These are phyloP conservation scores for Phytophthora meadii DNA, from an alignment of 352 stramenopile genomes.

Conservation along the genomic window DNA sequence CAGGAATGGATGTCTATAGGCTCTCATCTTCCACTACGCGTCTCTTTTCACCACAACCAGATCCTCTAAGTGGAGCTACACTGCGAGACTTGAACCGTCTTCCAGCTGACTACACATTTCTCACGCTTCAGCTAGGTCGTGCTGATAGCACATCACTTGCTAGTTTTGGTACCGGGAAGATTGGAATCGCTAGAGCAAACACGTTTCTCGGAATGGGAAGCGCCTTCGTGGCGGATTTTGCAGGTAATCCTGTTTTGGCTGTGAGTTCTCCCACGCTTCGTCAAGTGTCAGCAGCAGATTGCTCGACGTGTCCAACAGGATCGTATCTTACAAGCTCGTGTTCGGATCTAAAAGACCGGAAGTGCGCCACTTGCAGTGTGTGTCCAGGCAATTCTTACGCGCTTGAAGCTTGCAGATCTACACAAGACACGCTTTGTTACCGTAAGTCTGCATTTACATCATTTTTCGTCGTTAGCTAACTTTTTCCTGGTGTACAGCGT, in stretches of 20 bases:
- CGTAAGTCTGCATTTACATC: conserved; percentile 37
- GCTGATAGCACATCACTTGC: conserved; percentile 48
- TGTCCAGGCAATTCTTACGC: conserved; percentile 71
- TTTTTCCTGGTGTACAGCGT: conserved; percentile 41
- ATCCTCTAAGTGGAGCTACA: conserved; percentile 56
- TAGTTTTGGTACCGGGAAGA: conserved; percentile 48
- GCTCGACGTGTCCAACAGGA: conserved; percentile 49
- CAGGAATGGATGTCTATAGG: conserved; percentile 36
- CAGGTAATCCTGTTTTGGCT: conserved; percentile 43
- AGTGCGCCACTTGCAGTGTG: conserved; percentile 61
- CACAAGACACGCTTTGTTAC: conserved; percentile 71
- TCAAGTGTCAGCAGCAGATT: conserved; percentile 54
- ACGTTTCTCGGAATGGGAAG: conserved; percentile 59
- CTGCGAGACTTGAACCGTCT: conserved; percentile 54
- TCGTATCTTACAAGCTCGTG: conserved; percentile 63
- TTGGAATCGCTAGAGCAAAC: conserved; percentile 50
- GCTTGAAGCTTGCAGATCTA: conserved; percentile 49
- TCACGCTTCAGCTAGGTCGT: conserved; percentile 59
- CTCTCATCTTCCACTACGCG: conserved; percentile 48
- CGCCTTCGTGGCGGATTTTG: conserved; percentile 58
- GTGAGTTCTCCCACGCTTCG: conserved; percentile 37
- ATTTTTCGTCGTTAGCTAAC: neutral
- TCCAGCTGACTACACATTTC: conserved; percentile 63
- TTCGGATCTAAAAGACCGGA: conserved; percentile 64
- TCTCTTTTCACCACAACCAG: conserved; percentile 57